These are phyloP conservation scores for Physaria fendleri DNA, from an alignment of 345 rosid genomes.

Conservation along the genomic window DNA sequence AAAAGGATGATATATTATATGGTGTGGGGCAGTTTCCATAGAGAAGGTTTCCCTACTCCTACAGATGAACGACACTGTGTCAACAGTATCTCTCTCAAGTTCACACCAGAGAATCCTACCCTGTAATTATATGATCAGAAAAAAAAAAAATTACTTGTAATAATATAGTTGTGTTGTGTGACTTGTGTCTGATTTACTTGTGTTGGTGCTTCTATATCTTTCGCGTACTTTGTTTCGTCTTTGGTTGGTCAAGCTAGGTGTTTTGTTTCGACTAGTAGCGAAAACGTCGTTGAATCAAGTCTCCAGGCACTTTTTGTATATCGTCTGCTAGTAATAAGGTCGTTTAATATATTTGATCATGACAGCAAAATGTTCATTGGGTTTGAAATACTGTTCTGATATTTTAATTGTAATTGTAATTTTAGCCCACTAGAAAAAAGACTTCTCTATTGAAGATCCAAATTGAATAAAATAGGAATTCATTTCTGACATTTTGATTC, in stretches of 20 bases:
- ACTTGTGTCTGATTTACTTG: no score
- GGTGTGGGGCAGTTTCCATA: background rate
- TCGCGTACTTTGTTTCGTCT: background rate
- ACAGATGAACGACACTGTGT: no score
- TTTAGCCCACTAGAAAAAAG: background rate
- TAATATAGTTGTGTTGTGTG: background rate
- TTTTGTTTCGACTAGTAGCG: background rate
- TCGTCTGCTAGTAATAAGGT: no score
- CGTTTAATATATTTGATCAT: background rate
- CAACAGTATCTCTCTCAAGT: no score
- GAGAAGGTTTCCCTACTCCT: constrained; percentile 89
- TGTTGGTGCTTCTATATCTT: background rate
- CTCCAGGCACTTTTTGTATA: background rate
- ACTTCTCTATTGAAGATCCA: background rate
- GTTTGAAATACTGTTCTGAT: background rate
- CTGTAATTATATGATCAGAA: background rate
- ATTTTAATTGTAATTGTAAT: no score
- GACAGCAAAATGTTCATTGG: background rate
- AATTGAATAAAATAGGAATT: background rate
- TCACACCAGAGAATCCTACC: constrained; percentile 17
- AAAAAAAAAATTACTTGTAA: background rate
- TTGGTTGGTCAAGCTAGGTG: background rate
- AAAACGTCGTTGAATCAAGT: background rate
- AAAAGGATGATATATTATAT: no score
- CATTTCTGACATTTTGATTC: background rate